Base-by-base conservation (phyloP, 2,329 filamentous ascomycete species). In the Cytospora schulzeri region DNA sequence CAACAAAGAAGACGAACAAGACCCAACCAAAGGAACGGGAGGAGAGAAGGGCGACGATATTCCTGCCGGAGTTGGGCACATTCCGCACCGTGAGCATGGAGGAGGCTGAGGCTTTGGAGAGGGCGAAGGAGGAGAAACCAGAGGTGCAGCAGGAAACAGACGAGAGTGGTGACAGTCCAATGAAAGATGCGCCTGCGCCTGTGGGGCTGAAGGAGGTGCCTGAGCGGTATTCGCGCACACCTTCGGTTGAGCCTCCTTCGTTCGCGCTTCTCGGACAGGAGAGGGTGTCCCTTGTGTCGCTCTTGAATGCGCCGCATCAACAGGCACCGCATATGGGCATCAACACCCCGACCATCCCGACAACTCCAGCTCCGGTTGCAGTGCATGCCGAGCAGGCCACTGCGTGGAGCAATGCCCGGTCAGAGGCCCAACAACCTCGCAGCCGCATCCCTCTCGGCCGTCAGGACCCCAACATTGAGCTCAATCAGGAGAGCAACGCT, bases 51-150 rank as follows among this genome's bases (percentile, higher is more conserved):
- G 68, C 70, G 66, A 72, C 75, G 14, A 81, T 88, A 61, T 85
- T 89, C 69, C 82, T 86, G 15, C 85, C 88, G 6, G 82, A 83
- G 22, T 82, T 89, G 70, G 89, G 87, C 56, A 84, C 86, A 62
- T 88, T 89, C 72, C 83, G 84, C 56, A 86, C 85, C 2, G 76
- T 88, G 53, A 85, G 85, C 1, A 80, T 85, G 68, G 76, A 82
- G 65, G 82, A 85, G 64, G 78, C 81, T 14, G 78, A 79, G 22
- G 78, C 77, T 6, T 73, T 82, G 63, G 76, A 80, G 63, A 73
- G 69, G 31, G 66, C 69, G 9, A 62, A 67, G 14, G 63, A 72
- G 0, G 71, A 75, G 50, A 69, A 72, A 48, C 66, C 68, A 14
- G 64, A 26, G 15, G 71, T 75, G 17, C 70, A 72, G 48, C 67